These are phyloP conservation scores for Leishmania turanica DNA, from an alignment of 208 protist species.

Conservation along the genomic window DNA sequence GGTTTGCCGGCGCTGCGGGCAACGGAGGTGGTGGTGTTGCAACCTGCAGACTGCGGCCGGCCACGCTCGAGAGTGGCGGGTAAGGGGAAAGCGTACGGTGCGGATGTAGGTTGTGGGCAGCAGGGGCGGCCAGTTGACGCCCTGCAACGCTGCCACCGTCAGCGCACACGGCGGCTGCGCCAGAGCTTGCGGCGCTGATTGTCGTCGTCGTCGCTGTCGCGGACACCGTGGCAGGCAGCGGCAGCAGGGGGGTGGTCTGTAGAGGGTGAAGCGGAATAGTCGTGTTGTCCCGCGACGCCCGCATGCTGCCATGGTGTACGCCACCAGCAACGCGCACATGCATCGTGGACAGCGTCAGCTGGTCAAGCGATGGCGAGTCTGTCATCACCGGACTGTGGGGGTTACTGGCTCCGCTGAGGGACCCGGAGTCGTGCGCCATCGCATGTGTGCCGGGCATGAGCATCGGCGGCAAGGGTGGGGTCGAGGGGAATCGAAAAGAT, in stretches of 20 bases:
- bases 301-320: not conserved
- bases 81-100: slow-evolving; percentile 5
- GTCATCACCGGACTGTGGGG: slow-evolving; percentile 4
- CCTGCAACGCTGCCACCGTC: not conserved
- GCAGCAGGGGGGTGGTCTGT: not conserved
- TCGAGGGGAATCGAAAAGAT: slow-evolving; percentile 14
- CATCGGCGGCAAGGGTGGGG: slow-evolving; percentile 7
- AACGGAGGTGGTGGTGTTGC: slow-evolving; percentile 7
- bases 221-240: not conserved
- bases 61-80: not conserved
- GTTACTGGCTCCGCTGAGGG: not conserved
- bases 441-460: not conserved
- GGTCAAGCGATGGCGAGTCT: slow-evolving; percentile 20
- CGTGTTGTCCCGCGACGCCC: not conserved
- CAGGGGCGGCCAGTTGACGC: not conserved
- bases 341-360: slow-evolving; percentile 14
- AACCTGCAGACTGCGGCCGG: not conserved
- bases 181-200: not conserved
- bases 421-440: not conserved
- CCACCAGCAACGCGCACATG: slow-evolving; percentile 2
- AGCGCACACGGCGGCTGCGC: not conserved
- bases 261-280: not conserved
- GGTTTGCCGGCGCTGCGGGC: slow-evolving; percentile 24
- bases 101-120: not conserved
- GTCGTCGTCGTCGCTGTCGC: not conserved